These are phyloP conservation scores for Neoboletus subvelutipes DNA, from an alignment of 768 basidiomycete genomes.

Conservation along the genomic window DNA sequence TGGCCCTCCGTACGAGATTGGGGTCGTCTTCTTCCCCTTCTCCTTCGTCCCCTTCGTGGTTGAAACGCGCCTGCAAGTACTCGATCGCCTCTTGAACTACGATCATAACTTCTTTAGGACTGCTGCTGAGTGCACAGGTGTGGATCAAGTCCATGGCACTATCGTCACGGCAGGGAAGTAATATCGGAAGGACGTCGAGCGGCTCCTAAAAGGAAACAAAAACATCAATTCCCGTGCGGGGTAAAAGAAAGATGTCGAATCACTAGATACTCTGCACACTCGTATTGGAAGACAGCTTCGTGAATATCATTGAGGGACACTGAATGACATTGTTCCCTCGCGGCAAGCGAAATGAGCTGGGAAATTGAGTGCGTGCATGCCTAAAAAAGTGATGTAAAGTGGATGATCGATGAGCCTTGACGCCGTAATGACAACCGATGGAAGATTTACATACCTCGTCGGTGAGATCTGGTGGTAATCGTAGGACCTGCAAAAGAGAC, in stretches of 20 bases:
- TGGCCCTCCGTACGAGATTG: constrained; percentile 11
- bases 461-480: constrained; percentile 20
- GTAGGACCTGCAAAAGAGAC: constrained; percentile 18
- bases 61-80: constrained; percentile 19
- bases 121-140: constrained; percentile 31
- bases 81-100: constrained; percentile 42
- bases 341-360: constrained; percentile 21
- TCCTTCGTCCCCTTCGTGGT: constrained; percentile 17
- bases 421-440: background rate
- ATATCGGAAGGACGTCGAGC: constrained; percentile 36
- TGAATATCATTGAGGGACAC: constrained; percentile 21
- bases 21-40: constrained; percentile 14
- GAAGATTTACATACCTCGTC: constrained; percentile 21
- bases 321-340: background rate
- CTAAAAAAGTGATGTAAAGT: constrained; percentile 5
- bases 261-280: constrained; percentile 21
- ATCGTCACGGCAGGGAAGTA: constrained; percentile 33
- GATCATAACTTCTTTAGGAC: constrained; percentile 43
- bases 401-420: background rate
- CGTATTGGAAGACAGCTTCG: constrained; percentile 14
- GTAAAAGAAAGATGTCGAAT: background rate
- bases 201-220: constrained; percentile 35
- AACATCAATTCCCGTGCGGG: background rate
- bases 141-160: constrained; percentile 34
- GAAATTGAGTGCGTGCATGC: constrained; percentile 17